These are phyloP conservation scores for Stagonosporopsis vannaccii DNA, from an alignment of 2,329 filamentous ascomycete species.

Conservation along the genomic window DNA sequence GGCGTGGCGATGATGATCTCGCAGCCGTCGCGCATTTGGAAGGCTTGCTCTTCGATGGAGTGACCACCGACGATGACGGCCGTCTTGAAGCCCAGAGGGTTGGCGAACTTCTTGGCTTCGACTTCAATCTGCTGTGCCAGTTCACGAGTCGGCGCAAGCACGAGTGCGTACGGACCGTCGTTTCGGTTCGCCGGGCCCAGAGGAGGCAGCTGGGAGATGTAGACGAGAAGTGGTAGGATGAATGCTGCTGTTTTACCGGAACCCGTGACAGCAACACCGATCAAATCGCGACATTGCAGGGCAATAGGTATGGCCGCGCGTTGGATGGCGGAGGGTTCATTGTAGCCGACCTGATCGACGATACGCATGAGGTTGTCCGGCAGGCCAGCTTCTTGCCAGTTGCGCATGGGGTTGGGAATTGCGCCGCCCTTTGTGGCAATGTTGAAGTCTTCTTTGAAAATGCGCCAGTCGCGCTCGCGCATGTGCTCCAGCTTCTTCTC, in stretches of 20 bases:
- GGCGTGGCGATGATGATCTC: conserved; percentile 99
- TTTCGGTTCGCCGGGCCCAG: conserved; percentile 87
- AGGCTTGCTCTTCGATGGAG: conserved; percentile 91
- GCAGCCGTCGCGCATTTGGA: conserved; percentile 86
- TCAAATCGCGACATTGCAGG: conserved; percentile 90
- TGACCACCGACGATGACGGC: conserved; percentile 99
- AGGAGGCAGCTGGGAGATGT: conserved; percentile 88
- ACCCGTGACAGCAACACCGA: conserved; percentile 96
- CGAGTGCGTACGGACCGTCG: conserved; percentile 96
- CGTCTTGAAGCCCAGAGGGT: conserved; percentile 88
- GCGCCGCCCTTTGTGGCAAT: conserved; percentile 91
- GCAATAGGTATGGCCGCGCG: conserved; percentile 95
- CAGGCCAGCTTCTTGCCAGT: conserved; percentile 84
- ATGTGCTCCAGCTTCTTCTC: conserved; percentile 92
- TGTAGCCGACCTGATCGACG: conserved; percentile 84
- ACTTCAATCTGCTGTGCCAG: conserved; percentile 96
- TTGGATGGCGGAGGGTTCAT: conserved; percentile 90
- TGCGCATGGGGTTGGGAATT: conserved; percentile 96
- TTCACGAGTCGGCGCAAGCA: conserved; percentile 95
- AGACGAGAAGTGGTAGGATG: conserved; percentile 87
- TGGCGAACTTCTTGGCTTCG: conserved; percentile 91
- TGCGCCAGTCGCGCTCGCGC: conserved; percentile 97
- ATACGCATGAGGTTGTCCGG: conserved; percentile 81
- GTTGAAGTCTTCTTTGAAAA: conserved; percentile 99
- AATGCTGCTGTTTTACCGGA: conserved; percentile 98